Conservation (phyloP, 2,329 filamentous ascomycete genomes). For the Aureobasidium mangrovei region DNA sequence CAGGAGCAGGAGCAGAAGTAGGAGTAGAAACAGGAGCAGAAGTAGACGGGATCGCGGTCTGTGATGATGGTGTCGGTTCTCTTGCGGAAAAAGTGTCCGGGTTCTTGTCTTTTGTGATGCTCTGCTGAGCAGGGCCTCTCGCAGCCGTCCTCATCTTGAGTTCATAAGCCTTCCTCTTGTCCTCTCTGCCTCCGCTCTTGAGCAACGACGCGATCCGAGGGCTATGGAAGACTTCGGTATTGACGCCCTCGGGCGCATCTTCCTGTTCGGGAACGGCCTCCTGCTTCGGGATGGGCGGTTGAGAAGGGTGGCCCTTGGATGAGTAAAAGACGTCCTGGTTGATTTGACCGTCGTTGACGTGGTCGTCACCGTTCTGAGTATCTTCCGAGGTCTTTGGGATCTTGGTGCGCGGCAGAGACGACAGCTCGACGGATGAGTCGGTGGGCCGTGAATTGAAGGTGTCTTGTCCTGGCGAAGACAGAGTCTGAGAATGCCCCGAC, state of each 20-base stretch:
- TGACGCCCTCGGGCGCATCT: conserved; percentile 48
- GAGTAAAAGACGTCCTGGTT: conserved; percentile 49
- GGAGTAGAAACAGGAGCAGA: not conserved
- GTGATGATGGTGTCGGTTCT: not conserved
- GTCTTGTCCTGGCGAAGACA: conserved; percentile 38
- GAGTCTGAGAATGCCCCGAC: conserved; percentile 36
- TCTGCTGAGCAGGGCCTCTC: conserved; percentile 25
- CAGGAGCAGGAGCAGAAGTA: not conserved
- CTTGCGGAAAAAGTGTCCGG: conserved; percentile 29
- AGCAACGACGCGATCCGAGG: conserved; percentile 25
- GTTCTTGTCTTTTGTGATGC: conserved; percentile 24
- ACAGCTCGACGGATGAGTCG: conserved; percentile 38
- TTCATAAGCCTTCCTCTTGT: conserved; percentile 17
- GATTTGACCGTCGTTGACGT: conserved; percentile 35
- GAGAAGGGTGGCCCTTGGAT: conserved; percentile 2
- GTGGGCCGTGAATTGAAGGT: conserved; percentile 47
- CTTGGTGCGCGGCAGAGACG: conserved; percentile 46
- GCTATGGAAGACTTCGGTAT: conserved; percentile 55
- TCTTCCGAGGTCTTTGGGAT: conserved; percentile 45
- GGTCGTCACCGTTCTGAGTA: conserved; percentile 35
- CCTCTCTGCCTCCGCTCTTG: conserved; percentile 14
- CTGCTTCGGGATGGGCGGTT: conserved; percentile 21
- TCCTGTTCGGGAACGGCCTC: conserved; percentile 28
- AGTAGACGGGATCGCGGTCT: not conserved
- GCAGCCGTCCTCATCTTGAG: conserved; percentile 25